Percentiles rank a stretch among this genome's conserved stretches.
phyloP scores from a whole-genome alignment of 2,329 filamentous ascomycete species.

The Ophiostoma montium region DNA sequence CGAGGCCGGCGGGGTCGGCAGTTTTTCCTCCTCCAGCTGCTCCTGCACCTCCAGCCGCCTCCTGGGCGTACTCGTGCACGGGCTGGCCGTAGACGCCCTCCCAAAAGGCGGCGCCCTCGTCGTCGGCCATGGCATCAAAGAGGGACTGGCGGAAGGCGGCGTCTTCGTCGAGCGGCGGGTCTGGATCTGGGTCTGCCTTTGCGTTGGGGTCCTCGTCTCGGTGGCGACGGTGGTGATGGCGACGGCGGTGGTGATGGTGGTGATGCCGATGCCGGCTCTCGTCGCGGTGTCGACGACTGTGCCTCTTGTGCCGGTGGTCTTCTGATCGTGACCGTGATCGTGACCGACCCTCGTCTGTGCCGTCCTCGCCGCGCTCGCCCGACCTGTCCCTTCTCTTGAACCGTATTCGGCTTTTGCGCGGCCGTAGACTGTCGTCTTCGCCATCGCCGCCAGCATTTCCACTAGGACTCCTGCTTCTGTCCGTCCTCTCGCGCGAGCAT shows the following conservation, averaged over 20 bases:
- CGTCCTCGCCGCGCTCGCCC: not conserved
- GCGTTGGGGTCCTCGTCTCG: not conserved
- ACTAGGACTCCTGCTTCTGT: not conserved
- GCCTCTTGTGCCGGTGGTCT: not conserved
- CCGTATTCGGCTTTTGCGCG: not conserved
- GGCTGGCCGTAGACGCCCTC: constrained; percentile 93
- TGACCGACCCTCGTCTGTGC: not conserved
- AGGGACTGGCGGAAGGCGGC: constrained; percentile 82
- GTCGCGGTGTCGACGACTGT: not conserved
- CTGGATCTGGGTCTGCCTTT: constrained; percentile 28
- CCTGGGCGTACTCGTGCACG: constrained; percentile 40
- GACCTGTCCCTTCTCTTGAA: constrained; percentile 1
- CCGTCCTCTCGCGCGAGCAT: not conserved
- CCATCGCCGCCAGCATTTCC: not conserved
- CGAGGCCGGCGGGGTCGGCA: constrained; percentile 37
- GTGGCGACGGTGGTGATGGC: not conserved
- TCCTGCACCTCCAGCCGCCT: constrained; percentile 3
- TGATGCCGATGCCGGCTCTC: not conserved
- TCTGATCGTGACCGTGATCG: not conserved
- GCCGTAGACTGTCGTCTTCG: not conserved
- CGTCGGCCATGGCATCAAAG: constrained; percentile 92
- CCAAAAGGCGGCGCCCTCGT: constrained; percentile 93
- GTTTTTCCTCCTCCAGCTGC: constrained; percentile 17
- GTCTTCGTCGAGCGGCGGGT: constrained; percentile 46
- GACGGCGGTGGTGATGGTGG: not conserved